These are phyloP conservation scores for Rhodosorus marinus DNA, from an alignment of 23 red algal genomes.

Conservation along the genomic window DNA sequence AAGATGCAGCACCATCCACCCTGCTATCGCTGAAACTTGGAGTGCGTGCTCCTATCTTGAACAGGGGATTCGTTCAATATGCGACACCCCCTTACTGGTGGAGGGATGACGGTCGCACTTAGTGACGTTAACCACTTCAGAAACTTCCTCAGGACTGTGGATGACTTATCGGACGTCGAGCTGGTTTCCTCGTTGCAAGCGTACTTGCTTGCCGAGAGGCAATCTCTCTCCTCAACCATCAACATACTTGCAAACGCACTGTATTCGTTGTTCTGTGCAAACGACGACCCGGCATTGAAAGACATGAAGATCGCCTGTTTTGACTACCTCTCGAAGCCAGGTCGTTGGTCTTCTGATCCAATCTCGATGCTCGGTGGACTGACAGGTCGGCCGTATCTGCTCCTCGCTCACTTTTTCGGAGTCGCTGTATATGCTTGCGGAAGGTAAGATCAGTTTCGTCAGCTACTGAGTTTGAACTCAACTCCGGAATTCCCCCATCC, in stretches of 20 bases:
- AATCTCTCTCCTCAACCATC: slow-evolving; percentile 61
- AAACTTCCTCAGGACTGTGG: slow-evolving; percentile 14
- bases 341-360: slow-evolving; percentile 63
- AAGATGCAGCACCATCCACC: too few species aligned
- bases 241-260: slow-evolving; percentile 98
- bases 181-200: too few species aligned
- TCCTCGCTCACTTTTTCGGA: slow-evolving; percentile 85
- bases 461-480: too few species aligned
- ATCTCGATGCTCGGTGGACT: slow-evolving; percentile 90
- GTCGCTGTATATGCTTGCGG: slow-evolving; percentile 77
- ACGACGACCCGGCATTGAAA: slow-evolving; percentile 16
- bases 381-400: slow-evolving; percentile 41
- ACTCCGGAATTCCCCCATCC: too few species aligned
- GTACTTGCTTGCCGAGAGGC: slow-evolving; percentile 4
- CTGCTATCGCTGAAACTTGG: too few species aligned
- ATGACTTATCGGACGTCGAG: slow-evolving; percentile 44
- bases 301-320: slow-evolving; percentile 84
- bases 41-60: too few species aligned
- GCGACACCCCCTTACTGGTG: slow-evolving; percentile 96
- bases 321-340: slow-evolving; percentile 60
- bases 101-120: slow-evolving; percentile 97
- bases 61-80: slow-evolving; percentile 98
- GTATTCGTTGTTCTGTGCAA: slow-evolving; percentile 68
- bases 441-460: too few species aligned
- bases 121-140: slow-evolving; percentile 55